Conservation (phyloP, 2,329 filamentous ascomycete genomes). For the Penicillium sp. region DNA sequence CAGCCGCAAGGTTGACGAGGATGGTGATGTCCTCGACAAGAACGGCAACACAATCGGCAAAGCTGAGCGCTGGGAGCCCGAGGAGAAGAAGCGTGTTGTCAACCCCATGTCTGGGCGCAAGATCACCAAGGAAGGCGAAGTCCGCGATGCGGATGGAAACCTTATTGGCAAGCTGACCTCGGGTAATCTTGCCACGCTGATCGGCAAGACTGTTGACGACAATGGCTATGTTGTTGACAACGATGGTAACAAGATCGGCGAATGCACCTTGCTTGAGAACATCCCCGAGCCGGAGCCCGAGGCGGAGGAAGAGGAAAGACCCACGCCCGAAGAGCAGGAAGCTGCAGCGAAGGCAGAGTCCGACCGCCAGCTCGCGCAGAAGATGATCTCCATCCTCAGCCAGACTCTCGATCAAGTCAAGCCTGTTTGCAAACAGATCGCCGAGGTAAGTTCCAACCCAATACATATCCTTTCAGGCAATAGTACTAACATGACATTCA, state of each 20-base stretch:
- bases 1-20: conserved; percentile 64
- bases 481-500: conserved; percentile 31
- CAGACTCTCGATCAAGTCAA: conserved; percentile 80
- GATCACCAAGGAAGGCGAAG: conserved; percentile 52
- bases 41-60: conserved; percentile 65
- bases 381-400: conserved; percentile 70
- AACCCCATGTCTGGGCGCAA: conserved; percentile 58
- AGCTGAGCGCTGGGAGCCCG: conserved; percentile 66
- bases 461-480: conserved; percentile 1
- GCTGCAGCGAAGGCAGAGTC: conserved; percentile 61
- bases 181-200: conserved; percentile 41
- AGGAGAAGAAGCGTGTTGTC: conserved; percentile 53
- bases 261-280: conserved; percentile 61
- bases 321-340: conserved; percentile 45
- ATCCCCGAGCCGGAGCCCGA: conserved; percentile 46
- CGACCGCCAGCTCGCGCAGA: conserved; percentile 72
- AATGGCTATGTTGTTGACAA: conserved; percentile 56
- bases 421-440: conserved; percentile 83
- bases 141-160: conserved; percentile 46
- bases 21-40: conserved; percentile 66
- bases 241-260: conserved; percentile 62
- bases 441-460: conserved; percentile 55
- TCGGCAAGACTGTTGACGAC: conserved; percentile 45
- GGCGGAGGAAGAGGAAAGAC: conserved; percentile 41
- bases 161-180: conserved; percentile 46